These are phyloP conservation scores for Pyrus hybrid DNA, from an alignment of 331 rosid genomes.

Conservation along the genomic window DNA sequence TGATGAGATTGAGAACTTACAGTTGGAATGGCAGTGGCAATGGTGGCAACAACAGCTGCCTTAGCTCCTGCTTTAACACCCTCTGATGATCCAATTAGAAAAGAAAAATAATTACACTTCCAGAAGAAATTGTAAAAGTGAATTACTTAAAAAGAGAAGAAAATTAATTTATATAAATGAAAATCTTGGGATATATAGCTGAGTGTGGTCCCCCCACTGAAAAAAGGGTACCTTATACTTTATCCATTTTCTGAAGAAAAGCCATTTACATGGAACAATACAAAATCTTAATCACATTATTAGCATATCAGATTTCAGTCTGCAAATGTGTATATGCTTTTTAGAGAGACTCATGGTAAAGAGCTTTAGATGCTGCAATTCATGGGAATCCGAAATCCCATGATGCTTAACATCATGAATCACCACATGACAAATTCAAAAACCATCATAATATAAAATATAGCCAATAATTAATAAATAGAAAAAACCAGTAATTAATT, in stretches of 20 bases:
- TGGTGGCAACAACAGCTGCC: conserved; percentile 77
- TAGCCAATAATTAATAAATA: not conserved
- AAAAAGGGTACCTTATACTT: not conserved
- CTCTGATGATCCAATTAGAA: conserved; percentile 38
- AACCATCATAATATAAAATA: not conserved
- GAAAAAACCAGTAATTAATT: not conserved
- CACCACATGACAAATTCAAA: conserved; percentile 1
- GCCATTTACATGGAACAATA: not conserved
- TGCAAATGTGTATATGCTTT: not conserved
- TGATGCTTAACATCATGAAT: conserved; percentile 12
- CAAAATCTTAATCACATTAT: conserved; percentile 17
- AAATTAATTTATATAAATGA: not conserved
- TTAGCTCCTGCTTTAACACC: conserved; percentile 96
- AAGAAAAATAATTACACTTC: not conserved
- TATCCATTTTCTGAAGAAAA: conserved; percentile 5
- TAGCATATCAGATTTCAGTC: not conserved
- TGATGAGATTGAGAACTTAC: conserved; percentile 28
- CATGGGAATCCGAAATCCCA: not conserved
- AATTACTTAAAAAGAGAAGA: not conserved
- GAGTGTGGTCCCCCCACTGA: not conserved
- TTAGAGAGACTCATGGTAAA: not conserved
- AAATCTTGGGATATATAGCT: not conserved
- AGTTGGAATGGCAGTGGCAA: conserved; percentile 97
- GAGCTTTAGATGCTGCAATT: no score
- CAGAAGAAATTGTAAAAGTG: not conserved